These are phyloP conservation scores for Trichoderma sp. DNA, from an alignment of 2,329 filamentous ascomycete species.

Conservation along the genomic window DNA sequence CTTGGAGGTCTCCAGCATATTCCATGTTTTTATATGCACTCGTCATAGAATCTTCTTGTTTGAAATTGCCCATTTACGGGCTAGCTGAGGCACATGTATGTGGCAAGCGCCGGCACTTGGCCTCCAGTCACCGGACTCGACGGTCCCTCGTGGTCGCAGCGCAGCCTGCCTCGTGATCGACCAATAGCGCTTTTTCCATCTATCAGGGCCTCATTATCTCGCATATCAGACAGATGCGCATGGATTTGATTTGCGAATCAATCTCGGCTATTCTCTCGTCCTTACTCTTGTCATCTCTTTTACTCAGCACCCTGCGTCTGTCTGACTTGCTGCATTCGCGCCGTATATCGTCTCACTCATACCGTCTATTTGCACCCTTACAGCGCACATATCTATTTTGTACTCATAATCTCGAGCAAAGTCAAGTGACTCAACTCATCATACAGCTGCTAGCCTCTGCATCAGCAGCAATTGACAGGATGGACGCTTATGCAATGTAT, in stretches of 20 bases:
- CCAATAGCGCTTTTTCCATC: conserved; percentile 25
- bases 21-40: background rate
- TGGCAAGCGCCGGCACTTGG: conserved; percentile 12
- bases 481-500: conserved; percentile 59
- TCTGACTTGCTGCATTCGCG: background rate
- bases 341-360: background rate
- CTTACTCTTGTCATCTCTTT: background rate
- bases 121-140: conserved; percentile 25
- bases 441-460: background rate
- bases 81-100: background rate
- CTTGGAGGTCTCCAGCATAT: background rate
- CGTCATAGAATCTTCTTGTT: background rate
- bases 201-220: conserved; percentile 23
- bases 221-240: background rate
- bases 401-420: background rate
- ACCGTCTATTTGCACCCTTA: background rate
- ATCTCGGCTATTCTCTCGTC: background rate
- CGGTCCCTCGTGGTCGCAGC: conserved; percentile 25
- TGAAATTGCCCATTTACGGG: background rate
- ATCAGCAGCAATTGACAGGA: conserved; percentile 32
- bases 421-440: conserved; percentile 19
- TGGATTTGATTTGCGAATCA: background rate
- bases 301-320: background rate
- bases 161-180: conserved; percentile 26
- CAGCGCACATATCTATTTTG: background rate